These are phyloP conservation scores for Avena insularis DNA, from an alignment of 176 grass and related monocot species.

Conservation along the genomic window DNA sequence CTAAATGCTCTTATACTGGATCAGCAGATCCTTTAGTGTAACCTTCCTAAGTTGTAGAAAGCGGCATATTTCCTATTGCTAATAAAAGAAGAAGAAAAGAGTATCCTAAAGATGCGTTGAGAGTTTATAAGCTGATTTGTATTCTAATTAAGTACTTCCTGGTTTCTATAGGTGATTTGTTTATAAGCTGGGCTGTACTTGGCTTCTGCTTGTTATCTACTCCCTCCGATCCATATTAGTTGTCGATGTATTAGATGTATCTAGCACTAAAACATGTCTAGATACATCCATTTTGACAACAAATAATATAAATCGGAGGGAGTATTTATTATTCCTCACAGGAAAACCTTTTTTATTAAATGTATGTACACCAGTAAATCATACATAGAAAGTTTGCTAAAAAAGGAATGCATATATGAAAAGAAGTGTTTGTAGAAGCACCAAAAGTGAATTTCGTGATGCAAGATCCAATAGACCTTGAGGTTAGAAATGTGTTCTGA, in stretches of 20 bases:
- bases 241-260: too few relatives aligned
- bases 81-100: not conserved
- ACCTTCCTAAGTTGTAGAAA: not conserved
- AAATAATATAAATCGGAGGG: too few relatives aligned
- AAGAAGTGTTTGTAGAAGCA: too few relatives aligned
- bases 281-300: too few relatives aligned
- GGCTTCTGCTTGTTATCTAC: not conserved
- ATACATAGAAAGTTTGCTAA: not conserved
- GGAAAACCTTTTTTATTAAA: not conserved
- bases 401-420: too few relatives aligned
- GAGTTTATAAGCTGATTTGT: not conserved
- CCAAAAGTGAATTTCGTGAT: too few relatives aligned
- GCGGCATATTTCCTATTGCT: not conserved
- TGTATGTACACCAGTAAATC: not conserved
- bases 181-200: not conserved
- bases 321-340: not conserved
- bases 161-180: not conserved
- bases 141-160: not conserved
- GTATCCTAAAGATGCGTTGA: not conserved
- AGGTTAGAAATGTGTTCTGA: too few relatives aligned
- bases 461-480: too few relatives aligned
- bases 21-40: not conserved
- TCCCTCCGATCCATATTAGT: too few relatives aligned
- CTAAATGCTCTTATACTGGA: not conserved
- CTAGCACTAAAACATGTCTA: too few relatives aligned